Base-by-base conservation (phyloP, 148 eudicot genomes). In the Amaranthus cruentus region DNA sequence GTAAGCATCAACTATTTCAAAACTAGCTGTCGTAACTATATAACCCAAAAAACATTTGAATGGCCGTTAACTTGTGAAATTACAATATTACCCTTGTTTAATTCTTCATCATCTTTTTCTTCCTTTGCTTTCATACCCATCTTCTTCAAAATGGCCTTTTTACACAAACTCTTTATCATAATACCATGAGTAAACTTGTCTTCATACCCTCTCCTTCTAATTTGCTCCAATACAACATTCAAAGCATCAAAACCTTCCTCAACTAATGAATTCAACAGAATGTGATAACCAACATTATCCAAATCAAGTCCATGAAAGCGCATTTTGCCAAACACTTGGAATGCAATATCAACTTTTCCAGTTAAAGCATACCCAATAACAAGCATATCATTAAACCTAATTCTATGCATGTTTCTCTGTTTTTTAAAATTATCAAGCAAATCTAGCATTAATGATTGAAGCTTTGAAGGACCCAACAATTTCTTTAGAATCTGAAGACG, bases 311-410 rank as follows among this genome's bases (percentile, higher is more conserved):
- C 98, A 15, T 79, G 75, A 68, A 85, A 91, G 7, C 97, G 82
- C 96, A 91, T 89, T 83, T 68, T 87, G 46, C 93, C 97, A 28
- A 88, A 86, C 84, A 89, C 47, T 6, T 84, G 86, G 58, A 94
- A 86, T 42, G 97, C 96, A 72, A 83, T n/a, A 71, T 88, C 91
- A 6, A 84, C 81, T 57, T 91, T 88, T 0, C 98, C 96, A 0
- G 97, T 90, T 7, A 94, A 78, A 3, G 98, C 86, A 73, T 94
- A 94, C 0, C 98, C 98, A 79, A 94, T 86, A 1, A 94, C 93
- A 59, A 94, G 84, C n/a, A 80, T 84, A 48, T 74, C 82, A 69
- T 81, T 70, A 65, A 76, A 89, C 69, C 88, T 65, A 47, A 55
- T 76, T 55, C 50, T 83, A 47, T 81, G 77, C 44, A 61, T 38